Base-by-base conservation (phyloP, 441 rosid species). In the Pelargonium australe region DNA sequence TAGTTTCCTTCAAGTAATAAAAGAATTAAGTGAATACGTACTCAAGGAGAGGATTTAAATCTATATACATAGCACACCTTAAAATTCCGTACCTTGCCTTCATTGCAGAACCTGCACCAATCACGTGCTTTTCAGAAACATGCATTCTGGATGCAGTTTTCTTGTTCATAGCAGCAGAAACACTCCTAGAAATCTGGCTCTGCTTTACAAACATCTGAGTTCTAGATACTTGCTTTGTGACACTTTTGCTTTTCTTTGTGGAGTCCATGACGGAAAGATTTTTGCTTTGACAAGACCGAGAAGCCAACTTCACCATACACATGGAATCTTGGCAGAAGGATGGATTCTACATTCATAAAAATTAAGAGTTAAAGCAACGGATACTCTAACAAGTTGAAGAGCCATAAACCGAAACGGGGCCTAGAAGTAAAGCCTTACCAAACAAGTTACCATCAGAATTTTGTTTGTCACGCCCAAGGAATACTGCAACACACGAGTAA, bases 401-500 rank as follows among this genome's bases (percentile, higher is more conserved):
- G 60, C 9, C 66, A 60, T 51, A 66, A 68, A 60, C 53, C 9
- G 12, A 31, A 55, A 70, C 34, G 68, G 72, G 43, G 7, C 13
- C 20, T 41, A 7, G 45, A 67, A n/a, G 45, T 12, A 41, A 70
- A 61, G 47, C 23, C 84, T 72, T 63, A 91, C 97, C 84, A 91
- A 75, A 78, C 97, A 91, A 60, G 91, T 80, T 60, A 91, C 68
- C 65, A 87, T 72, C 84, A 85, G 68, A 10, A 84, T 75, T 75
- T 55, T 77, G 76, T 72, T 81, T 55, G 66, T 68, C 66, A 90
- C 83, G 74, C 82, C 81, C 9, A 91, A 73, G 17, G 92, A 91
- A 67, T 86, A 89, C 70, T 84, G 85, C 80, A 89, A 71, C 88
- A 91, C 76, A 63, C 80, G 87, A 45, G 93, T 86, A 20, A 91